Conservation (phyloP, 1,139 yeast species). For the Saccharomyces hybrid region DNA sequence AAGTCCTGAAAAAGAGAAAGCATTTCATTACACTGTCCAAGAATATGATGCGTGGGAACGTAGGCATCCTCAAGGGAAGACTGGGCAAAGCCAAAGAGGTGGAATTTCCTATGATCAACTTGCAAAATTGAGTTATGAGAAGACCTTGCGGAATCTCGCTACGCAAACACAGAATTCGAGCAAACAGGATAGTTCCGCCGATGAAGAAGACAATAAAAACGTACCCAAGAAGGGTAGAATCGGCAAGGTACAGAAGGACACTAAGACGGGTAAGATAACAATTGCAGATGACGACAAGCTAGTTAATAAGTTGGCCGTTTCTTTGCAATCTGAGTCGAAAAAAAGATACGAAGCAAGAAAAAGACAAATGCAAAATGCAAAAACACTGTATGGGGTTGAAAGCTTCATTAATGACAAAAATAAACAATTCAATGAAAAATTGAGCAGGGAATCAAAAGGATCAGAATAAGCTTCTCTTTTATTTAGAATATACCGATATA, state of each 20-base stretch:
- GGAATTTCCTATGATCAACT: constrained; percentile 24
- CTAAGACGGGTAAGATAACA: constrained; percentile 11
- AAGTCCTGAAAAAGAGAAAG: constrained; percentile 2
- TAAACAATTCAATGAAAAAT: constrained; percentile 67
- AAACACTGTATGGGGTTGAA: constrained; percentile 5
- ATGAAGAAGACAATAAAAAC: constrained; percentile 15
- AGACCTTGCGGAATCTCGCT: constrained; percentile 34
- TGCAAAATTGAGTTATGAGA: constrained; percentile 27
- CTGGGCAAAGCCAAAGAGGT: constrained; percentile 38
- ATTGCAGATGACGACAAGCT: constrained; percentile 19
- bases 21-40: constrained; percentile 50
- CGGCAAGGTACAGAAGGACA: constrained; percentile 9
- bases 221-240: constrained; percentile 6
- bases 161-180: background rate
- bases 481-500: background rate
- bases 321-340: constrained; percentile 20
- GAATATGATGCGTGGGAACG: constrained; percentile 64
- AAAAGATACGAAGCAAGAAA: constrained; percentile 21
- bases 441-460: constrained; percentile 33
- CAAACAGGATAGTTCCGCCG: constrained; percentile 29
- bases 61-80: constrained; percentile 32
- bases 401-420: constrained; percentile 60
- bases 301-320: constrained; percentile 16
- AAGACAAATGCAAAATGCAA: constrained; percentile 12
- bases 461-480: background rate